Evolutionary conservation across 129 eudicot genomes (phyloP).

Genomic region (Flaveria bidentis): DNA sequence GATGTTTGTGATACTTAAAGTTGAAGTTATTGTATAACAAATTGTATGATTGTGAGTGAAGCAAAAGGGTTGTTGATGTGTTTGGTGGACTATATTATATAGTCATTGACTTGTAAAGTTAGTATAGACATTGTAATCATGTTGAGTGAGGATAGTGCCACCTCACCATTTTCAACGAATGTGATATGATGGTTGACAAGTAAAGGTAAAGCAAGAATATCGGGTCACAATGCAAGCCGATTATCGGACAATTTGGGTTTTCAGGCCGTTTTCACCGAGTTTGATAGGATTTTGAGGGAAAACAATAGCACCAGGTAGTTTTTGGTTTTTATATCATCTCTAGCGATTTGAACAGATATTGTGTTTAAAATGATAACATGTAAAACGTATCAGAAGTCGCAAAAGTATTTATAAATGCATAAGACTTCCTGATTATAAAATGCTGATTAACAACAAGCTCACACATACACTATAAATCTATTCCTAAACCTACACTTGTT

Average conservation of each 20-base stretch:
- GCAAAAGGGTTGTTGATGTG: constrained; percentile 57
- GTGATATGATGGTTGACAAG: constrained; percentile 1
- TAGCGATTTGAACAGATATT: too few relatives aligned
- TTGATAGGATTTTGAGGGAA: not conserved
- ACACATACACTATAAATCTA: too few relatives aligned
- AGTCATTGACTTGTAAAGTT: constrained; percentile 29
- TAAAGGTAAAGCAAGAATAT: constrained; percentile 21
- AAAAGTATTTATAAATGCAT: too few relatives aligned
- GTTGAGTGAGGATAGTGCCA: constrained; percentile 8
- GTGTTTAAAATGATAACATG: too few relatives aligned
- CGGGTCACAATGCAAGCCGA: not conserved
- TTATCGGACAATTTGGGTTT: not conserved
- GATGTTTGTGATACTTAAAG: constrained; percentile 35
- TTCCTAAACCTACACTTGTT: too few relatives aligned
- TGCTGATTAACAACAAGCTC: too few relatives aligned
- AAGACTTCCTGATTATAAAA: too few relatives aligned
- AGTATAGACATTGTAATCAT: constrained; percentile 11
- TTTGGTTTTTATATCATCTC: not conserved
- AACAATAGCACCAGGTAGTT: not conserved
- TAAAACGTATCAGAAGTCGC: too few relatives aligned
- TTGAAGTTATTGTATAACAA: constrained; percentile 31
- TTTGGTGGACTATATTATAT: constrained; percentile 42
- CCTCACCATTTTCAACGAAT: not conserved
- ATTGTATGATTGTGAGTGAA: constrained; percentile 50
- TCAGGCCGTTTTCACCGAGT: not conserved